phyloP scores from a whole-genome alignment of 2,329 filamentous ascomycete genomes.

The Pseudogymnoascus sp. region DNA sequence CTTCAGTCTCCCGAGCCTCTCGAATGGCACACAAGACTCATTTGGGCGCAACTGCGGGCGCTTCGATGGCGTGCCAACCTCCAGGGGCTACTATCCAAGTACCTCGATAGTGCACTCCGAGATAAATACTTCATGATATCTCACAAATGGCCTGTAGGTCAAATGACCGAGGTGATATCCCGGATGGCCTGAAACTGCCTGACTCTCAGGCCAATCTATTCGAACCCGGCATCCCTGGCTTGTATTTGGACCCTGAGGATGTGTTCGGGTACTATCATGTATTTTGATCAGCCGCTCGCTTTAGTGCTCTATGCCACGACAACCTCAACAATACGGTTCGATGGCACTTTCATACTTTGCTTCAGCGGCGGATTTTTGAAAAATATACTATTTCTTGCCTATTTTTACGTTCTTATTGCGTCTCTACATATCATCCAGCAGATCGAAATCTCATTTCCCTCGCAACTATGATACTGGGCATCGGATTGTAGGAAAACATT shows the following conservation, averaged over 20 bases:
- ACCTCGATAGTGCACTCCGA: constrained; percentile 23
- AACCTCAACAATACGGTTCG: neutral
- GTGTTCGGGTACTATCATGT: neutral
- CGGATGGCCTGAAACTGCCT: neutral
- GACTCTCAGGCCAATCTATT: neutral
- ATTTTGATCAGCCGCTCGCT: constrained; percentile 8
- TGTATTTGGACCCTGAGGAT: neutral
- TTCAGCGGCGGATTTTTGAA: constrained; percentile 3
- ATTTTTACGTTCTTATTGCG: constrained; percentile 7
- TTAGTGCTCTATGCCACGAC: neutral
- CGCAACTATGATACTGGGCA: neutral
- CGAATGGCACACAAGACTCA: constrained; percentile 16
- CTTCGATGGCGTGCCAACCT: constrained; percentile 26
- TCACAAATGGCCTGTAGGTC: neutral
- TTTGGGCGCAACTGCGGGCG: constrained; percentile 26
- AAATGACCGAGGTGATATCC: neutral
- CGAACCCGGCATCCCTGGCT: neutral
- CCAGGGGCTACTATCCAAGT: constrained; percentile 27
- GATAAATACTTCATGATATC: constrained; percentile 23
- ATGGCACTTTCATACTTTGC: constrained; percentile 4
- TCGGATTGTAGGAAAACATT: neutral
- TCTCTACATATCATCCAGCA: neutral
- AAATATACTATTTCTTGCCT: neutral
- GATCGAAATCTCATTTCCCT: neutral
- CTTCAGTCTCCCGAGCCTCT: constrained; percentile 24